Conservation (phyloP, 2,329 filamentous ascomycete species). For the Trichophaea hybrida region DNA sequence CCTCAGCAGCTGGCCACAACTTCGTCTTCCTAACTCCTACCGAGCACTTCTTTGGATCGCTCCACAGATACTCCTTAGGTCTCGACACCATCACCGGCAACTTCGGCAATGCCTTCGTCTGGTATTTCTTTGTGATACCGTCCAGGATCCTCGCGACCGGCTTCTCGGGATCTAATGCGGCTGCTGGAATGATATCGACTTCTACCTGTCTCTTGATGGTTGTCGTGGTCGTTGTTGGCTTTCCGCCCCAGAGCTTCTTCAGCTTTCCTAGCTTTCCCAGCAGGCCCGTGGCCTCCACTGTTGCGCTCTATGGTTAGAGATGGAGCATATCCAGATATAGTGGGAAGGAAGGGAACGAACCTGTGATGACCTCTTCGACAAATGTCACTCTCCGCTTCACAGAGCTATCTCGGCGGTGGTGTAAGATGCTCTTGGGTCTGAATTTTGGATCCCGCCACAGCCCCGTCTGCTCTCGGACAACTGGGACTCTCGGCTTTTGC, state of each 20-base stretch:
- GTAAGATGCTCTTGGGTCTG: not conserved
- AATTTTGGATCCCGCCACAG: not conserved
- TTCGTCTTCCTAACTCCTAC: conserved; percentile 4
- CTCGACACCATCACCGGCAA: conserved; percentile 6
- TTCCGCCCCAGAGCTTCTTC: conserved; percentile 13
- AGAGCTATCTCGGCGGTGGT: not conserved
- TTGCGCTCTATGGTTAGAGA: not conserved
- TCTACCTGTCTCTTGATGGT: not conserved
- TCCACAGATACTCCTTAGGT: not conserved
- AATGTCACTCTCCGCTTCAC: conserved; percentile 13
- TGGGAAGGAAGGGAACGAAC: conserved; percentile 1
- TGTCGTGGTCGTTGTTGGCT: not conserved
- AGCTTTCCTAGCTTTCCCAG: conserved; percentile 17
- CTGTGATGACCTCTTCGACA: conserved; percentile 14
- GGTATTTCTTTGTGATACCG: conserved; percentile 6
- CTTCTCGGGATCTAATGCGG: not conserved
- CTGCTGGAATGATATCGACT: too few relatives aligned
- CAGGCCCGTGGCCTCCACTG: conserved; percentile 12
- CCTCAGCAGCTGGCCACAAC: not conserved
- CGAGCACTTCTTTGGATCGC: not conserved
- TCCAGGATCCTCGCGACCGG: conserved; percentile 4
- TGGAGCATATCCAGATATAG: not conserved
- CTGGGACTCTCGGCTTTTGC: not conserved
- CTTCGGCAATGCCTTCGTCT: conserved; percentile 9
- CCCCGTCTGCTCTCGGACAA: not conserved